These are phyloP conservation scores for Russula sp. DNA, from an alignment of 768 basidiomycete species.

Conservation along the genomic window DNA sequence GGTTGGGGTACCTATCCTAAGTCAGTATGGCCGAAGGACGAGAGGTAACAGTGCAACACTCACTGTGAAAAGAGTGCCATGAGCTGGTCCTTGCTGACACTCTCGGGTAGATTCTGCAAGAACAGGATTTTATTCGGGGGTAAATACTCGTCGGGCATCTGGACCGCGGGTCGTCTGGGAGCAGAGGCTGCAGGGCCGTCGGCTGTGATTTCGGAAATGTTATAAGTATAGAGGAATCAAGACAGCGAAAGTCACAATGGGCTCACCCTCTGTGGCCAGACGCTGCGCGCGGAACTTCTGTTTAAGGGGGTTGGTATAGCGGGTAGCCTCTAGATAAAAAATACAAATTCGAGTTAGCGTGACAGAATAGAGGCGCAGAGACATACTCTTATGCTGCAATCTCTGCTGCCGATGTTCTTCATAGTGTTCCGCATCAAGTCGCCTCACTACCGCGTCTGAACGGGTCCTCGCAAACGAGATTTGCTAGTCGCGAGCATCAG, in stretches of 20 bases:
- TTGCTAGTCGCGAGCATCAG: constrained; percentile 50
- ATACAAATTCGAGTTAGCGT: not conserved
- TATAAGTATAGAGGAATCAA: constrained; percentile 1
- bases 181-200: constrained; percentile 59
- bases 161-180: constrained; percentile 74
- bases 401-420: constrained; percentile 72
- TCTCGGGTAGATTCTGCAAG: constrained; percentile 93
- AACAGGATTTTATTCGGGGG: constrained; percentile 99
- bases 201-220: constrained; percentile 34
- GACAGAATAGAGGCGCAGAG: not conserved
- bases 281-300: constrained; percentile 78
- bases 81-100: constrained; percentile 87
- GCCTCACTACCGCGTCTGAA: constrained; percentile 86
- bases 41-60: constrained; percentile 27
- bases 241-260: constrained; percentile 3
- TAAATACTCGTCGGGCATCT: constrained; percentile 99
- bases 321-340: constrained; percentile 51
- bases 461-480: constrained; percentile 85
- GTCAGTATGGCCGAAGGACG: not conserved
- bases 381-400: constrained; percentile 78
- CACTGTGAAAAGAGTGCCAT: constrained; percentile 88
- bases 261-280: constrained; percentile 70
- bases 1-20: constrained; percentile 77
- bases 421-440: constrained; percentile 53
- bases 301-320: constrained; percentile 87